phyloP scores from a whole-genome alignment of 1,284 basidiomycete species.

The Cryptococcus neoformans region DNA sequence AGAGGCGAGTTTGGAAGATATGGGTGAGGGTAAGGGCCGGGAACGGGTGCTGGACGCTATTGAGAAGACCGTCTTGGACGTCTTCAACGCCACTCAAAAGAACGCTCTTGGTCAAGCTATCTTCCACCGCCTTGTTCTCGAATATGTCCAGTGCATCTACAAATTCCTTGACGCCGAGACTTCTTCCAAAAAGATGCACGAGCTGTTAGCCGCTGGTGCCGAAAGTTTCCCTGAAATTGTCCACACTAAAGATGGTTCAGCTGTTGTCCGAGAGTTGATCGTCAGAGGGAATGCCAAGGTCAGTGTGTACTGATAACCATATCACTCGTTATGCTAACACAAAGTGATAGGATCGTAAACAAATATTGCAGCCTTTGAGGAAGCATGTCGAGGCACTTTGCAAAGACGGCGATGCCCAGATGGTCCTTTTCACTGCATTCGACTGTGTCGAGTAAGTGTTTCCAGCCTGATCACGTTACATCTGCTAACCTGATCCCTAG shows the following conservation, averaged over 20 bases:
- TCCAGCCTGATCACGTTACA: not conserved
- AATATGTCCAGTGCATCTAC: conserved; percentile 48
- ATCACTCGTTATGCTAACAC: too few species aligned
- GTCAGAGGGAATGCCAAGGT: conserved; percentile 57
- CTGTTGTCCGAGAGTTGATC: conserved; percentile 73
- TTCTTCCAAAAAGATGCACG: conserved; percentile 49
- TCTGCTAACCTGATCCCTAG: conserved; percentile 47
- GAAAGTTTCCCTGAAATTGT: conserved; percentile 84
- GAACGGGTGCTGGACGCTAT: conserved; percentile 58
- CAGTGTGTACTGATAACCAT: conserved; percentile 27
- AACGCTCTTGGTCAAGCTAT: conserved; percentile 78
- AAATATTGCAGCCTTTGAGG: conserved; percentile 77
- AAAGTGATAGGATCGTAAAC: conserved; percentile 64
- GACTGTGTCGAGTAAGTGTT: conserved; percentile 74
- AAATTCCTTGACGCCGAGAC: conserved; percentile 39
- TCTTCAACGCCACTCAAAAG: conserved; percentile 90
- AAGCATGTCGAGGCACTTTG: conserved; percentile 82
- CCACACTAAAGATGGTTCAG: conserved; percentile 84
- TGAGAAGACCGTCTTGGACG: conserved; percentile 65
- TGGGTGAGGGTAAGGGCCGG: conserved; percentile 59
- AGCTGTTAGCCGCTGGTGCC: conserved; percentile 33
- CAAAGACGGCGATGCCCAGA: conserved; percentile 77
- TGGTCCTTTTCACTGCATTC: conserved; percentile 82
- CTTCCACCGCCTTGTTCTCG: conserved; percentile 65
- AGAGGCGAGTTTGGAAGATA: conserved; percentile 62